phyloP scores from a whole-genome alignment of 805 yeast genomes.

The Ogataea ganodermae region DNA sequence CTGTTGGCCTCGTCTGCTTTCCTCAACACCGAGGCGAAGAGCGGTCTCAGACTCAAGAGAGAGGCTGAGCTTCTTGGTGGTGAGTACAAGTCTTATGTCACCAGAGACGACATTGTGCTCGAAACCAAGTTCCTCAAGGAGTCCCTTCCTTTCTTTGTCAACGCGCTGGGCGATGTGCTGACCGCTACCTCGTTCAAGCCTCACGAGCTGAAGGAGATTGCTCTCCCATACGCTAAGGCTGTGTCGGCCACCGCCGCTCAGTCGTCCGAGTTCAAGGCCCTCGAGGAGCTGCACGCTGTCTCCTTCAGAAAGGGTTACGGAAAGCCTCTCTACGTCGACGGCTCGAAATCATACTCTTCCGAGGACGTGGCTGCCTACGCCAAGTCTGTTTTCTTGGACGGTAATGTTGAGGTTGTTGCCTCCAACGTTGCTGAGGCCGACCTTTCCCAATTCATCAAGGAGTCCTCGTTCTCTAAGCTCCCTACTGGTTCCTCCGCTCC shows the following conservation, averaged over 20 bases:
- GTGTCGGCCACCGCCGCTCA: slow-evolving; percentile 57
- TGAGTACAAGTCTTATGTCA: slow-evolving; percentile 61
- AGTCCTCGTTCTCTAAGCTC: slow-evolving; percentile 63
- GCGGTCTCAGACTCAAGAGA: slow-evolving; percentile 90
- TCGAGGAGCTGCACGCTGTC: slow-evolving; percentile 75
- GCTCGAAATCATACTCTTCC: slow-evolving; percentile 53
- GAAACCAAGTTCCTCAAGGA: slow-evolving; percentile 81
- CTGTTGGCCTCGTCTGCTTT: slow-evolving; percentile 80
- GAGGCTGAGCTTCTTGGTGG: slow-evolving; percentile 96
- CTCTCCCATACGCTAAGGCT: slow-evolving; percentile 71
- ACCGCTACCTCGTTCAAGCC: slow-evolving; percentile 73
- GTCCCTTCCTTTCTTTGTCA: slow-evolving; percentile 89
- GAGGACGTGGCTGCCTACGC: slow-evolving; percentile 73
- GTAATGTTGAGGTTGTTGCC: slow-evolving; percentile 71
- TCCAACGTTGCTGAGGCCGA: slow-evolving; percentile 74
- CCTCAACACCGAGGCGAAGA: slow-evolving; percentile 76
- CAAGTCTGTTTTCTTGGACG: slow-evolving; percentile 62
- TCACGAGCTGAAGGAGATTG: slow-evolving; percentile 82
- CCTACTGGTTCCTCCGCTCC: slow-evolving; percentile 59
- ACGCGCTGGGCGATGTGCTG: slow-evolving; percentile 74
- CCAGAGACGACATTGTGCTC: slow-evolving; percentile 83
- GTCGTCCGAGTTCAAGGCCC: slow-evolving; percentile 59
- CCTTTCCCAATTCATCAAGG: slow-evolving; percentile 64
- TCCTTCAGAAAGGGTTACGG: slow-evolving; percentile 90
- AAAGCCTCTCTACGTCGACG: slow-evolving; percentile 75